These are phyloP conservation scores for Podosphaera xanthii DNA, from an alignment of 2,329 filamentous ascomycete species.

Conservation along the genomic window DNA sequence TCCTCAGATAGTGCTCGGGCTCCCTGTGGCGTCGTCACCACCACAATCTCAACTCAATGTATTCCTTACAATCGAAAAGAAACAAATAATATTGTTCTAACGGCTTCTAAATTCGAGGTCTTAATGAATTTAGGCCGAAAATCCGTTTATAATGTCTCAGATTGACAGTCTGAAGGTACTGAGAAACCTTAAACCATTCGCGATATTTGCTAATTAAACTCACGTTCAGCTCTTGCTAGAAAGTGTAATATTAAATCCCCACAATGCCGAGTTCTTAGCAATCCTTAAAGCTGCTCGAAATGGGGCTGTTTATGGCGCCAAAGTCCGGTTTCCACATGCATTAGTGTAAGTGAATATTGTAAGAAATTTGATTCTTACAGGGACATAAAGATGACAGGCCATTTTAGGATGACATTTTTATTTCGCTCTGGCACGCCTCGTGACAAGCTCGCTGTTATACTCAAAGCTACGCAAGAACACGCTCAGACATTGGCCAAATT, in stretches of 20 bases:
- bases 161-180: slow-evolving; percentile 12
- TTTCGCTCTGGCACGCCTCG: slow-evolving; percentile 73
- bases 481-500: slow-evolving; percentile 82
- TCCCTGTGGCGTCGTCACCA: background rate
- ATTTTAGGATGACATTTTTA: slow-evolving; percentile 68
- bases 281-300: slow-evolving; percentile 87
- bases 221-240: slow-evolving; percentile 29
- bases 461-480: slow-evolving; percentile 73
- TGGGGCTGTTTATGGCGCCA: slow-evolving; percentile 87
- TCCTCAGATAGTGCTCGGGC: background rate
- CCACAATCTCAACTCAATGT: too few species aligned
- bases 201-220: slow-evolving; percentile 3
- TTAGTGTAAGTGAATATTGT: slow-evolving; percentile 39
- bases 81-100: too few species aligned
- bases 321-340: slow-evolving; percentile 95
- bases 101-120: too few species aligned
- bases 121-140: too few species aligned
- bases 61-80: too few species aligned
- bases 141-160: slow-evolving; percentile 8
- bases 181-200: background rate
- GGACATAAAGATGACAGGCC: background rate
- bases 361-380: background rate
- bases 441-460: slow-evolving; percentile 55
- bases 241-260: slow-evolving; percentile 56
- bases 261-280: slow-evolving; percentile 64